Conservation (phyloP, 208 protist species). For the Porcisia hertigi region DNA sequence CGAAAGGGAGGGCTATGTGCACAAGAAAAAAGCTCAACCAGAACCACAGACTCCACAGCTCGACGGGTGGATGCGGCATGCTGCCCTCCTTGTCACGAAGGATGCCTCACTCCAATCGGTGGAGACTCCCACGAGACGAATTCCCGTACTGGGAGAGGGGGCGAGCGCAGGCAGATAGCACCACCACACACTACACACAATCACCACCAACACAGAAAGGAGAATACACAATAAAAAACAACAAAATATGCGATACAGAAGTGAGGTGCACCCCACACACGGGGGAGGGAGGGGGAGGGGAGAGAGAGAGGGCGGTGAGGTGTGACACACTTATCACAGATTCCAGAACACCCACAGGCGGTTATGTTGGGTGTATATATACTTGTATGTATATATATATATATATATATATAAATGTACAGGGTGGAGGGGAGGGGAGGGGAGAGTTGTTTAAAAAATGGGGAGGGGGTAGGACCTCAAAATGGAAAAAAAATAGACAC, state of each 20-base stretch:
- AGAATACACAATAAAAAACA: background rate
- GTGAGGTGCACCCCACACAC: background rate
- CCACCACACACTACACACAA: background rate
- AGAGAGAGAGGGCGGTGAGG: background rate
- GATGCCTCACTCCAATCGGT: background rate
- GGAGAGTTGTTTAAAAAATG: no score
- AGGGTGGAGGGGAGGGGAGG: no score
- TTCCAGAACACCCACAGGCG: no score
- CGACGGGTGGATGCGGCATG: conserved; percentile 1
- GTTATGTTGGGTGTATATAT: no score
- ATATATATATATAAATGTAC: no score
- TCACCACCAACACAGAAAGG: background rate
- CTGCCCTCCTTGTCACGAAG: background rate
- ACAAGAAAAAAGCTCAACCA: background rate
- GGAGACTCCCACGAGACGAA: background rate
- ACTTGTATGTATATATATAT: no score
- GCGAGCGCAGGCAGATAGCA: background rate
- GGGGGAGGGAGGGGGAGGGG: background rate
- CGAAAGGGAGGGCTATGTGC: background rate
- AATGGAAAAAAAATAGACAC: no score
- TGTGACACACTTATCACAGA: background rate
- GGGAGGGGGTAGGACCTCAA: no score
- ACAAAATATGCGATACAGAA: background rate
- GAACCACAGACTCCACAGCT: background rate
- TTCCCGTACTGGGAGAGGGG: background rate